These are phyloP conservation scores for Staphylotrichum longicolle DNA, from an alignment of 495 filamentous ascomycete genomes.

Conservation along the genomic window DNA sequence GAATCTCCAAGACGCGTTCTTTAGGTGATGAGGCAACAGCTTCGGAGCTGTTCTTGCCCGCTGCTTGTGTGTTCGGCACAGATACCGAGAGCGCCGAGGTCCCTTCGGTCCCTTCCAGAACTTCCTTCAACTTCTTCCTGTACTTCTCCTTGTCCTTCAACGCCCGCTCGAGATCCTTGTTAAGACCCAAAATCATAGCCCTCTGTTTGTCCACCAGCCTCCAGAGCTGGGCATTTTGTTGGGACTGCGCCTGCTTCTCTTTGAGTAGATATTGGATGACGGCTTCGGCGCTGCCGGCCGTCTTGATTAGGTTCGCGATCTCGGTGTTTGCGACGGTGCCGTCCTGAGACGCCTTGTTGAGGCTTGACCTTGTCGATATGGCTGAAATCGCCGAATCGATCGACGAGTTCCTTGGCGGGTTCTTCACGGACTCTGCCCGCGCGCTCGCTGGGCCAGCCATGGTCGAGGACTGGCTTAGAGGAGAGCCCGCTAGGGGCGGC, in stretches of 20 bases:
- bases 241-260: conserved; percentile 82
- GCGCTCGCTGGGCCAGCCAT: conserved; percentile 36
- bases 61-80: conserved; percentile 10
- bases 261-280: conserved; percentile 84
- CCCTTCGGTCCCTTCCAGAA: conserved; percentile 38
- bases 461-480: conserved; percentile 24
- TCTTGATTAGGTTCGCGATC: conserved; percentile 68
- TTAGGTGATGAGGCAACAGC: conserved; percentile 24
- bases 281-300: conserved; percentile 86
- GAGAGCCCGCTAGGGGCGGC: conserved; percentile 37
- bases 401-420: conserved; percentile 74
- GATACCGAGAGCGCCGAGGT: conserved; percentile 25
- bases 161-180: conserved; percentile 89
- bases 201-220: conserved; percentile 94
- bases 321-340: conserved; percentile 53
- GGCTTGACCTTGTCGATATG: conserved; percentile 65
- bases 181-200: conserved; percentile 86
- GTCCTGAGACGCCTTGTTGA: conserved; percentile 64
- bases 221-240: conserved; percentile 93
- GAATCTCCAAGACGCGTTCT: conserved; percentile 38
- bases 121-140: conserved; percentile 82
- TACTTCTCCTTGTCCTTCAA: conserved; percentile 95
- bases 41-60: conserved; percentile 11
- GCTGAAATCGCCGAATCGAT: conserved; percentile 94
- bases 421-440: conserved; percentile 32